A percentile compares a stretch with the other conserved stretches of the same genome.
These are phyloP conservation scores for Mycosarcoma mackinlayi DNA, from an alignment of 1,284 basidiomycete species.

Conservation along the genomic window DNA sequence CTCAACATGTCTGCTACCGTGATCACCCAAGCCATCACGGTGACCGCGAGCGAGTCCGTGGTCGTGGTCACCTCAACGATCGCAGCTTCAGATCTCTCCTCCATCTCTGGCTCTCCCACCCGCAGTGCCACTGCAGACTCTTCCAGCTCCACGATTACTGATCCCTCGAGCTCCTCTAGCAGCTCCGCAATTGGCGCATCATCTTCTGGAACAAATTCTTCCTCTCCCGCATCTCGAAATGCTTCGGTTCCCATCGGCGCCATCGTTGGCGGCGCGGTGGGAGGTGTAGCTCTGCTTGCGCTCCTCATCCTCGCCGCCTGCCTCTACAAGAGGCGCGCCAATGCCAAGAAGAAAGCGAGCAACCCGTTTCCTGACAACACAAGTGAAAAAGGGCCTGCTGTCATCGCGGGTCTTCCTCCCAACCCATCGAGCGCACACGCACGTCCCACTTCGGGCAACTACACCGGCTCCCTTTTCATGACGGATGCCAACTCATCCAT, in stretches of 20 bases:
- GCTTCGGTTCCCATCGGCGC: slow-evolving; percentile 20
- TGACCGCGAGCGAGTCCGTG: slow-evolving; percentile 31
- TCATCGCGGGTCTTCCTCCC: slow-evolving; percentile 34
- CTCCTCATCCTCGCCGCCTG: slow-evolving; percentile 15
- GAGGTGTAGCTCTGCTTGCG: slow-evolving; percentile 22
- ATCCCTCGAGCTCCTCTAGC: neutral
- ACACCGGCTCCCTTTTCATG: slow-evolving; percentile 28
- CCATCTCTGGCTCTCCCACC: slow-evolving; percentile 7
- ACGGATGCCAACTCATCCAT: slow-evolving; percentile 26
- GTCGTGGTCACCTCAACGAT: slow-evolving; percentile 36
- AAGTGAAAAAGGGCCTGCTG: slow-evolving; percentile 26
- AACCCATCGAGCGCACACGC: slow-evolving; percentile 22
- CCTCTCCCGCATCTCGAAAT: neutral
- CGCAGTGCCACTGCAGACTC: neutral
- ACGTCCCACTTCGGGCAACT: slow-evolving; percentile 22
- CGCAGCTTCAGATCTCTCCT: slow-evolving; percentile 18
- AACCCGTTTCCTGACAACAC: slow-evolving; percentile 26
- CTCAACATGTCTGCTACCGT: slow-evolving; percentile 25
- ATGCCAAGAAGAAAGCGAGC: slow-evolving; percentile 21
- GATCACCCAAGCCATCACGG: slow-evolving; percentile 20
- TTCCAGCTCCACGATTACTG: neutral
- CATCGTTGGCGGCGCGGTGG: slow-evolving; percentile 31
- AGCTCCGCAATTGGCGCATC: neutral
- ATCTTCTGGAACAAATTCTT: slow-evolving; percentile 7
- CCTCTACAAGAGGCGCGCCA: slow-evolving; percentile 17